These are phyloP conservation scores for Fagus crenata DNA, from an alignment of 306 rosid genomes.

Conservation along the genomic window DNA sequence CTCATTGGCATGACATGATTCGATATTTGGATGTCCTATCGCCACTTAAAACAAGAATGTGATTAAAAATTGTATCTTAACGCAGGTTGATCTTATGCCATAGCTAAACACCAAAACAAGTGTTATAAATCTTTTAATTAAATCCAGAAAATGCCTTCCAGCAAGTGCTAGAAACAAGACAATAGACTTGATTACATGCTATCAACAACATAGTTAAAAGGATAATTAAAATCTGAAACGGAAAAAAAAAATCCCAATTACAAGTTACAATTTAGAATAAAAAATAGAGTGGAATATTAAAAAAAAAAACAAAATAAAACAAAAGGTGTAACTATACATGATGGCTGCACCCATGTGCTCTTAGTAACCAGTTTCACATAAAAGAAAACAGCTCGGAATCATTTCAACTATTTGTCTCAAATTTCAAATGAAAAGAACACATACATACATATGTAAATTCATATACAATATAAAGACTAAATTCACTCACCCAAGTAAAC, in stretches of 20 bases:
- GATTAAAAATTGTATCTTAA: not conserved
- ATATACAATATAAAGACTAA: conserved; percentile 3
- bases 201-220: no score
- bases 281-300: not conserved
- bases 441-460: not conserved
- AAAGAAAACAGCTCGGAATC: not conserved
- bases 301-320: not conserved
- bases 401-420: not conserved
- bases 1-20: no score
- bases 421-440: not conserved
- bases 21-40: not conserved
- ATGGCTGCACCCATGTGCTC: not conserved
- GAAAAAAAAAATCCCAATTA: not conserved
- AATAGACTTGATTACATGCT: no score
- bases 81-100: not conserved
- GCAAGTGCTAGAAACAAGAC: not conserved
- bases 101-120: not conserved
- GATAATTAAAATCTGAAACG: not conserved
- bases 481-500: conserved; percentile 86
- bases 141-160: not conserved
- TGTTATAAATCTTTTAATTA: not conserved
- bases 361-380: not conserved
- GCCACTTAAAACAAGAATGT: not conserved
- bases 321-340: not conserved
- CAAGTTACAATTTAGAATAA: not conserved